Conservation (phyloP, 352 stramenopile genomes). For the Albugo candida region DNA sequence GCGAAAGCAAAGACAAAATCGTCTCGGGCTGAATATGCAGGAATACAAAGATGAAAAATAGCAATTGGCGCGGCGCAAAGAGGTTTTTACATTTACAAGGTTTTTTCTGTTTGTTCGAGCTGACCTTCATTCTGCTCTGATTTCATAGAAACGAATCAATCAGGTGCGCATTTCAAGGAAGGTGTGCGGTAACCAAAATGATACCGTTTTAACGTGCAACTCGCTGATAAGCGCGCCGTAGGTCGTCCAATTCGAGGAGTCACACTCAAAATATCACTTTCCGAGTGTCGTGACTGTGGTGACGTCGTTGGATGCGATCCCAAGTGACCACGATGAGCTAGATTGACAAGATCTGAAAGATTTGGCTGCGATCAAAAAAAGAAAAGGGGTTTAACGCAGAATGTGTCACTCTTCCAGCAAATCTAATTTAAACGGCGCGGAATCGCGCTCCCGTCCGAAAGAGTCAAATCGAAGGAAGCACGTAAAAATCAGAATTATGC, state of each 20-base stretch:
- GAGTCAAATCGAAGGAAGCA: constrained; percentile 63
- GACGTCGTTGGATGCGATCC: constrained; percentile 53
- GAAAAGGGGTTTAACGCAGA: constrained; percentile 7
- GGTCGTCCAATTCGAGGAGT: constrained; percentile 60
- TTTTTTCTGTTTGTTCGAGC: neutral
- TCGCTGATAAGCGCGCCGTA: constrained; percentile 10
- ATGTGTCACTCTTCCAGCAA: constrained; percentile 65
- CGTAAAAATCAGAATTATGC: constrained; percentile 29
- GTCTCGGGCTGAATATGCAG: constrained; percentile 77
- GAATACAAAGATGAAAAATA: constrained; percentile 77
- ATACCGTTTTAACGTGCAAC: constrained; percentile 9
- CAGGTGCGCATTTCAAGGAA: constrained; percentile 20
- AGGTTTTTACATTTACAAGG: constrained; percentile 11
- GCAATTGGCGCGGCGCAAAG: constrained; percentile 58
- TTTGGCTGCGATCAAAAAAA: constrained; percentile 16
- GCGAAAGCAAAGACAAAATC: constrained; percentile 66
- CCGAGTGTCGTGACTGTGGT: constrained; percentile 73
- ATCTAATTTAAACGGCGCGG: constrained; percentile 74
- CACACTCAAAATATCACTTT: constrained; percentile 70
- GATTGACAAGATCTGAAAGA: constrained; percentile 14
- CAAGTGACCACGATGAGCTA: constrained; percentile 49
- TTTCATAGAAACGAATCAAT: constrained; percentile 34
- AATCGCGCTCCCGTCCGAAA: constrained; percentile 60
- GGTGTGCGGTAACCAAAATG: constrained; percentile 12
- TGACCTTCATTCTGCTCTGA: neutral